Evolutionary conservation across 768 basidiomycete species (phyloP).

Genomic region (Termitomyces sp.): DNA sequence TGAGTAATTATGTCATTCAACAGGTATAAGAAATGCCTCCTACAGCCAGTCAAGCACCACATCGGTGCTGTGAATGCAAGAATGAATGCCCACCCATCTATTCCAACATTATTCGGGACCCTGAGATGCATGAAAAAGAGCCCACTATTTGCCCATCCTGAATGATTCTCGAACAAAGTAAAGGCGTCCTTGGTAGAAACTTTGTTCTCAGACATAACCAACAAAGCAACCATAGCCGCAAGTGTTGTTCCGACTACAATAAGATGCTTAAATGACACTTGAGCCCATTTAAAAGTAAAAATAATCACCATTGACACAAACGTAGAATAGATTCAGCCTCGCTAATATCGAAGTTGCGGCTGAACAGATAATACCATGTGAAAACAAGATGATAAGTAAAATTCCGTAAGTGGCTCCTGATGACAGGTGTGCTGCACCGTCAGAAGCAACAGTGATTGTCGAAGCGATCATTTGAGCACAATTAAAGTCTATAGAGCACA

Average conservation of each 20-base stretch:
- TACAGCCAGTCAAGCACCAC: conserved; percentile 79
- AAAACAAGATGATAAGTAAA: conserved; percentile 54
- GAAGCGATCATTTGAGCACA: conserved; percentile 79
- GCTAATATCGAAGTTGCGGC: conserved; percentile 62
- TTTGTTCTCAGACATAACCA: neutral
- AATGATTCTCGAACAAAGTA: conserved; percentile 1
- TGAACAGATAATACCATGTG: conserved; percentile 69
- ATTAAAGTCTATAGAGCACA: conserved; percentile 73
- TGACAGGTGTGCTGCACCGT: conserved; percentile 47
- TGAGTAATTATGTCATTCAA: neutral
- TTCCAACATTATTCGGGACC: neutral
- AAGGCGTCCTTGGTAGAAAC: neutral
- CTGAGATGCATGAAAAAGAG: neutral
- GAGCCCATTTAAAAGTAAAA: neutral
- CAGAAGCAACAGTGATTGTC: conserved; percentile 56
- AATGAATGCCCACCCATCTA: conserved; percentile 72
- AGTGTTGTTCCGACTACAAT: neutral
- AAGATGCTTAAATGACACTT: neutral
- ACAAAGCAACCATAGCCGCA: neutral
- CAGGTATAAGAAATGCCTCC: conserved; percentile 17
- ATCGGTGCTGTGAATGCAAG: conserved; percentile 69
- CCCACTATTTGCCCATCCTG: neutral
- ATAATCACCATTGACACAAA: conserved; percentile 52
- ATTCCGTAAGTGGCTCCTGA: conserved; percentile 65
- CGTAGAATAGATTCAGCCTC: conserved; percentile 66